Evolutionary conservation across 768 basidiomycete genomes (phyloP).

Genomic region (Phylloporus arenicola): DNA sequence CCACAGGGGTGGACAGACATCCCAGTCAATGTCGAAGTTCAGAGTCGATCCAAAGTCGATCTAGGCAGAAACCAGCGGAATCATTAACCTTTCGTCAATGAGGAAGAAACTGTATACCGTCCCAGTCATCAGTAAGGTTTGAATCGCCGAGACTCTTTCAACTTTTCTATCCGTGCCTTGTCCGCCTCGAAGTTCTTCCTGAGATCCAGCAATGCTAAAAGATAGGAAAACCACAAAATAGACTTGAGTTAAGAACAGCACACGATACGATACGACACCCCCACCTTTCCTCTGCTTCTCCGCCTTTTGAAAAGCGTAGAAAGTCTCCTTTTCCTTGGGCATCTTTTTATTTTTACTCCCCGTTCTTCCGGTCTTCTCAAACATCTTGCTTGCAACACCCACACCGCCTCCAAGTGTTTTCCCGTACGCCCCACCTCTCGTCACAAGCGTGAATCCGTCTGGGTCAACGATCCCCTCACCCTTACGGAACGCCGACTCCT

Average conservation of each 20-base stretch:
- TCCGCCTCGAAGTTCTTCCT: slow-evolving; percentile 84
- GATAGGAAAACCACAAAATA: not conserved
- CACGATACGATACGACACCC: slow-evolving; percentile 15
- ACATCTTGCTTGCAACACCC: slow-evolving; percentile 57
- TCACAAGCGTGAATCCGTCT: slow-evolving; percentile 92
- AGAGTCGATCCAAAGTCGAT: too few species aligned
- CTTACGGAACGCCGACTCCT: slow-evolving; percentile 64
- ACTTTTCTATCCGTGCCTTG: slow-evolving; percentile 48
- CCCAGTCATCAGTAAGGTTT: slow-evolving; percentile 65
- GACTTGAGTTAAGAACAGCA: not conserved
- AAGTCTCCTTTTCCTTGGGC: slow-evolving; percentile 64
- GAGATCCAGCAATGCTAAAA: slow-evolving; percentile 49
- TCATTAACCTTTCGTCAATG: not conserved
- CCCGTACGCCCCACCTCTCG: slow-evolving; percentile 87
- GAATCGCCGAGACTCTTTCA: slow-evolving; percentile 72
- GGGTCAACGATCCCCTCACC: slow-evolving; percentile 90
- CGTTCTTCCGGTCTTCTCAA: slow-evolving; percentile 32
- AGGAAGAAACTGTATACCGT: not conserved
- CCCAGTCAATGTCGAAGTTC: not conserved
- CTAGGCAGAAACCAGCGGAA: not conserved
- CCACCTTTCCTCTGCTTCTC: slow-evolving; percentile 84
- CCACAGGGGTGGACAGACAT: not conserved
- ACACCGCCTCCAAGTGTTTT: slow-evolving; percentile 81
- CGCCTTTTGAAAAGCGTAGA: slow-evolving; percentile 88
- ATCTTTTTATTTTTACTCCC: slow-evolving; percentile 48